Evolutionary conservation across 805 yeast genomes (phyloP).

Genomic region (Yamadazyma scolyti): DNA sequence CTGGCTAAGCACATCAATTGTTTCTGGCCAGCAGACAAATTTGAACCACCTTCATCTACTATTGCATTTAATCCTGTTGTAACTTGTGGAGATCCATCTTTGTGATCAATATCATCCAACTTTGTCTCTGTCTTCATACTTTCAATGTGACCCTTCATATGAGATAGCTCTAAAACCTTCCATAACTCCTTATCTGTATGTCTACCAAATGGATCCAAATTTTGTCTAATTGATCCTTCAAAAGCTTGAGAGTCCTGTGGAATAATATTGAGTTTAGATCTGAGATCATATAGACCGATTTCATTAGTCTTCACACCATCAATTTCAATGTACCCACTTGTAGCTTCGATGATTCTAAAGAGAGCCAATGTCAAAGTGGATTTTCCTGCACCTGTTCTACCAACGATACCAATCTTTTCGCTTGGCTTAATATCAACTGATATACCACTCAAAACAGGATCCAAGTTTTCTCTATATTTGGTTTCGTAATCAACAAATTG

Average conservation of each 20-base stretch:
- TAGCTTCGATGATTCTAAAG: constrained; percentile 79
- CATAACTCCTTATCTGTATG: constrained; percentile 73
- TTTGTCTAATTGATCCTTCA: constrained; percentile 80
- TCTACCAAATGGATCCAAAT: constrained; percentile 75
- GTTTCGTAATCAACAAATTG: constrained; percentile 74
- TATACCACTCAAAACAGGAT: constrained; percentile 70
- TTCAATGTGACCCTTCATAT: constrained; percentile 63
- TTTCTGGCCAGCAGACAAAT: constrained; percentile 36
- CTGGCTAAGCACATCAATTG: constrained; percentile 38
- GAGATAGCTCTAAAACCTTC: constrained; percentile 75
- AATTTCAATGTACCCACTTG: constrained; percentile 64
- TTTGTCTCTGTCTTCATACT: constrained; percentile 43
- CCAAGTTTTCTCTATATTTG: constrained; percentile 77
- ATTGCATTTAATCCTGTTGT: constrained; percentile 23
- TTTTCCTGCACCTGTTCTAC: constrained; percentile 97
- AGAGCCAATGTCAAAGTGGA: constrained; percentile 80
- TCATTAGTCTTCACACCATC: constrained; percentile 64
- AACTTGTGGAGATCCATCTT: constrained; percentile 7
- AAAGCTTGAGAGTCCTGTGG: constrained; percentile 95
- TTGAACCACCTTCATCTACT: constrained; percentile 34
- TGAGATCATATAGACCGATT: constrained; percentile 73
- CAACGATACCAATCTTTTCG: constrained; percentile 93
- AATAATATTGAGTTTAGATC: constrained; percentile 76
- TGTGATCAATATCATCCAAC: constrained; percentile 11
- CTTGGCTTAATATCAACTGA: constrained; percentile 59